Evolutionary conservation across 2,329 filamentous ascomycete genomes (phyloP), one percentile per base, ranked within the genome.

Genomic region (Trichoderma harzianum): DNA sequence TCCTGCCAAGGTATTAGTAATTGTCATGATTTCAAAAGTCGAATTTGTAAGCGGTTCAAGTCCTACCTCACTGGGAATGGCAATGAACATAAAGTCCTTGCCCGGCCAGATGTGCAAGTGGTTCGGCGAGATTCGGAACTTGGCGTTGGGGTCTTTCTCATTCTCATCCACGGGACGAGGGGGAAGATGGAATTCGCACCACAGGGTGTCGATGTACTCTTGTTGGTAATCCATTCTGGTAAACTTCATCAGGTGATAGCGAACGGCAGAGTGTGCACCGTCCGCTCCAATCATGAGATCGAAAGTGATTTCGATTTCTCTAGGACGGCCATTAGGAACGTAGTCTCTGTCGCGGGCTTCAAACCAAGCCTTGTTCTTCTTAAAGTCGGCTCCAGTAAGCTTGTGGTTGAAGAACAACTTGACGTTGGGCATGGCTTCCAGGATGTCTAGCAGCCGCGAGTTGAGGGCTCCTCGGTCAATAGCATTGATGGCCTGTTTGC

Each of bases 31-130:
- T 10, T 18, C 6, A 14, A 26, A 30, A 24, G 32, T 57, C 36
- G 51, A 43, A 72, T 78, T 57, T 28, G 8, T 32, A 71, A 76
- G 63, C 78, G 73, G 39, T 11, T 11, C 8, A 39, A 58, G 58
- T 16, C 86, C 75, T 79, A 90, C 88, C 71, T 87, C 83, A 75
- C 88, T 91, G 0, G 96, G 95, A 57, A 99, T 95, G 21, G 96
- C 97, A 78, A 99, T 99, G 83, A 99, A 99, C 97, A 99, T 98
- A 78, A 96, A 95, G 55, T 95, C 90, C 76, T 91, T 91, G 36
- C 93, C 94, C 0, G 96, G 96, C 96, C 96, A 99, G 79, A 99
- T 99, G 81, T 99, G 96, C 1, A 99, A 86, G 79, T 98, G 95
- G 77, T 98, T 93, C 1, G 94, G 94, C 0, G 94, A 96, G 76